phyloP scores from a whole-genome alignment of 257 asterid species.

The Petrea volubilis region DNA sequence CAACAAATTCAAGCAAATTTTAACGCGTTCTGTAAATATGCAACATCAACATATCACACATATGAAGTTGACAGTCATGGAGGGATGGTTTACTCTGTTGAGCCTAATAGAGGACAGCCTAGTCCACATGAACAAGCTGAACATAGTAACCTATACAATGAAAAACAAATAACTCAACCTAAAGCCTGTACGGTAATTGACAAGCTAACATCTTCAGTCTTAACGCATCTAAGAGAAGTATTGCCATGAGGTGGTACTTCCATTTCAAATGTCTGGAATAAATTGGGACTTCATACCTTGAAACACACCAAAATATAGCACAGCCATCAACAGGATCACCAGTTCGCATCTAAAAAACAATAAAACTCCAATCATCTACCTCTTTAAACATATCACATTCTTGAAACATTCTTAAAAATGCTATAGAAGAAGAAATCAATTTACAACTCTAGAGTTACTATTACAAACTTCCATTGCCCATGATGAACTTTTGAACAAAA shows the following conservation, averaged over 20 bases:
- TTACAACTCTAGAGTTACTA: slow-evolving; percentile 16
- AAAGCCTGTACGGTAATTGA: neutral
- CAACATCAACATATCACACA: neutral
- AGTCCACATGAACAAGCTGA: neutral
- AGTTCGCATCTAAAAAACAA: slow-evolving; percentile 77
- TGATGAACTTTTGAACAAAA: neutral
- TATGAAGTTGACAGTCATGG: neutral
- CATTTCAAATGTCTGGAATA: slow-evolving; percentile 16
- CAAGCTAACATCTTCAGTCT: slow-evolving; percentile 6
- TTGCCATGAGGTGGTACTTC: slow-evolving; percentile 11
- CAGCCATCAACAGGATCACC: slow-evolving; percentile 92
- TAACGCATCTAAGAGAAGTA: slow-evolving; percentile 11
- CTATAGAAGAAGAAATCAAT: neutral
- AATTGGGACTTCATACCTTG: slow-evolving; percentile 53
- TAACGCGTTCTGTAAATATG: neutral
- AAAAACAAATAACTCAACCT: neutral
- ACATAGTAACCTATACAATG: neutral
- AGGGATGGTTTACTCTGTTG: neutral
- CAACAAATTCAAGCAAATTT: neutral
- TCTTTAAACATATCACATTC: slow-evolving; percentile 7
- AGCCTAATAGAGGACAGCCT: neutral
- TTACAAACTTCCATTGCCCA: slow-evolving; percentile 8
- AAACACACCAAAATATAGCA: slow-evolving; percentile 88
- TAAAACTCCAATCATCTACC: slow-evolving; percentile 22
- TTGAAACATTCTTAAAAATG: neutral